Conservation (phyloP, 805 yeast genomes). For the Candida incommunis region DNA sequence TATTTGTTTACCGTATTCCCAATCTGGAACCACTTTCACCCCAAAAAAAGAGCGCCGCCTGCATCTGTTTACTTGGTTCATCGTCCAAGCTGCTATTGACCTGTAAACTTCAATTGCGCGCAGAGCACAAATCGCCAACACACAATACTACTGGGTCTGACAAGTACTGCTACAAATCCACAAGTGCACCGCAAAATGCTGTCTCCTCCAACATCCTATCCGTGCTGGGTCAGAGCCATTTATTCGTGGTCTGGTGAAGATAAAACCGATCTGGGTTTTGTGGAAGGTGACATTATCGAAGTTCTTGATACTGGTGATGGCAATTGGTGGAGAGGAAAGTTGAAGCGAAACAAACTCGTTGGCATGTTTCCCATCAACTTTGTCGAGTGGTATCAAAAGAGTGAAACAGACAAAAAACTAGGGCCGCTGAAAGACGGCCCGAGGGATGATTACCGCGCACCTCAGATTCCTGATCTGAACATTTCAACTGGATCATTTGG, state of each 20-base stretch:
- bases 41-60: too few relatives aligned
- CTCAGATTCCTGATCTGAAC: background rate
- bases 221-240: slow-evolving; percentile 65
- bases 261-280: slow-evolving; percentile 79
- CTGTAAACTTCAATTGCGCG: too few relatives aligned
- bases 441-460: background rate
- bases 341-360: slow-evolving; percentile 63
- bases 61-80: too few relatives aligned
- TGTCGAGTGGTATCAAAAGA: slow-evolving; percentile 38
- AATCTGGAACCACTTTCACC: too few relatives aligned
- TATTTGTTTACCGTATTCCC: too few relatives aligned
- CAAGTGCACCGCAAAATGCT: too few relatives aligned
- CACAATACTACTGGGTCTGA: too few relatives aligned
- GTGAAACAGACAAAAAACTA: slow-evolving; percentile 10
- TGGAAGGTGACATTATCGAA: slow-evolving; percentile 86
- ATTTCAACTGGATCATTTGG: background rate
- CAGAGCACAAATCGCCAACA: too few relatives aligned
- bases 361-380: slow-evolving; percentile 85
- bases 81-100: too few relatives aligned
- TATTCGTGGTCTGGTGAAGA: slow-evolving; percentile 93
- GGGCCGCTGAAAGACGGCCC: slow-evolving; percentile 8
- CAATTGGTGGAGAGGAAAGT: slow-evolving; percentile 80
- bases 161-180: too few relatives aligned
- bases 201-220: slow-evolving; percentile 22
- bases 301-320: slow-evolving; percentile 74